Base-by-base conservation (phyloP, 176 grass and related monocot genomes). In the Typha latifolia region DNA sequence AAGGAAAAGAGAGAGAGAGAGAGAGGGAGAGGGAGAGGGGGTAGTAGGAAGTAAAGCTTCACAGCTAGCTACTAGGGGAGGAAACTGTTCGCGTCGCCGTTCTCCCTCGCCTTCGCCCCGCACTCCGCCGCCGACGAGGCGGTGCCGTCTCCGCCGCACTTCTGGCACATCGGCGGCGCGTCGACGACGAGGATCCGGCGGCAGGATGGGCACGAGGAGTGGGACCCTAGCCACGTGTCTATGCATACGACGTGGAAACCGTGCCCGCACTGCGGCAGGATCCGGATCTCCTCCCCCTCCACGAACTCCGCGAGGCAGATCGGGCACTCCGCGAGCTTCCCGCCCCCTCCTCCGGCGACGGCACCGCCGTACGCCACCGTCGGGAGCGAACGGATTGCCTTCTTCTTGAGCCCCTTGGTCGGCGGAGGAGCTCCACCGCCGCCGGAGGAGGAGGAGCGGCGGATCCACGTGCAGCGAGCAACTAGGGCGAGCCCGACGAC, bases 141-240 rank as follows among this genome's bases (percentile, higher is more conserved):
- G 43, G 24, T 13, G 63, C 70, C 69, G 23, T 49, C 64, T 19
- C 55, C 70, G 32, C 87, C 94, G 69, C 94, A 99, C 76, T 79
- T 82, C 69, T 78, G 86, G 77, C 94, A 99, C 0, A 61, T 67
- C 11, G 32, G 66, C 9, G 56, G 70, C 29, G 85, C 43, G 16
- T 10, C 66, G 66, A 83, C 66, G 79, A 88, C 69, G 69, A 88
- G 79, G 62, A 88, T 74, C 16, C 76, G 73, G 50, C 90, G 82
- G 80, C 90, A 93, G 12, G 90, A 93, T 0, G 90, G 90, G 49
- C 90, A 93, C 16, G 78, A 88, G 8, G 89, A 92, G 72, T 88
- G 84, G 2, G 81, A 77, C 19, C 52, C 61, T 47, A 92, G 79
- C 90, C 85, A 93, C 10, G 79, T 82, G 85, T 93, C 90, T 43